phyloP scores from a whole-genome alignment of 371 early-diverging fungal species.

The Mucor saturninus region DNA sequence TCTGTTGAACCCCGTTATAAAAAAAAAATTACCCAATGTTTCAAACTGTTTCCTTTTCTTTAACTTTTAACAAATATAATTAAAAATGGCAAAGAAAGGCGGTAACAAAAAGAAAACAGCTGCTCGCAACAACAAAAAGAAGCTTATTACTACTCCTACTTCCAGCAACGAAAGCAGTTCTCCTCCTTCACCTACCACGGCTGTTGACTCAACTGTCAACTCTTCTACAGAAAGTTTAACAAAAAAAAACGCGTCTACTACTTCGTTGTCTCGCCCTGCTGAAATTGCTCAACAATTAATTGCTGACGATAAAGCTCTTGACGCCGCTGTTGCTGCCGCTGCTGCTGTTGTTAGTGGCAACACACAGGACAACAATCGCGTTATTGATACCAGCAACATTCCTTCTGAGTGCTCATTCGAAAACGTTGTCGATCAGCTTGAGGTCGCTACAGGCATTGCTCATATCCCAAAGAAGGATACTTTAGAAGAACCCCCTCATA shows the following conservation, averaged over 20 bases:
- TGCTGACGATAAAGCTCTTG: background rate
- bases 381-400: background rate
- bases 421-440: slow-evolving; percentile 1
- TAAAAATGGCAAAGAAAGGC: slow-evolving; percentile 28
- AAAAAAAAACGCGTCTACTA: background rate
- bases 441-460: background rate
- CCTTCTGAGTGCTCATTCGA: background rate
- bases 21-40: slow-evolving; percentile 12
- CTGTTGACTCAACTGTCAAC: background rate
- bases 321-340: background rate
- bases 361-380: background rate
- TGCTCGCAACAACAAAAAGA: slow-evolving; percentile 21
- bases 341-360: background rate
- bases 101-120: slow-evolving; percentile 20
- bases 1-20: slow-evolving; percentile 8
- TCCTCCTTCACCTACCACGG: background rate
- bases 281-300: background rate
- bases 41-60: slow-evolving; percentile 7
- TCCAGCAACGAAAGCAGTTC: background rate
- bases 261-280: too few relatives aligned
- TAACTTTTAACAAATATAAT: background rate
- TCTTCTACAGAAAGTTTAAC: too few relatives aligned
- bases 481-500: slow-evolving; percentile 11
- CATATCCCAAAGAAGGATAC: background rate
- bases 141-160: slow-evolving; percentile 5